Evolutionary conservation across 2,329 filamentous ascomycete species (phyloP).

Genomic region (Diplodia sapinea): DNA sequence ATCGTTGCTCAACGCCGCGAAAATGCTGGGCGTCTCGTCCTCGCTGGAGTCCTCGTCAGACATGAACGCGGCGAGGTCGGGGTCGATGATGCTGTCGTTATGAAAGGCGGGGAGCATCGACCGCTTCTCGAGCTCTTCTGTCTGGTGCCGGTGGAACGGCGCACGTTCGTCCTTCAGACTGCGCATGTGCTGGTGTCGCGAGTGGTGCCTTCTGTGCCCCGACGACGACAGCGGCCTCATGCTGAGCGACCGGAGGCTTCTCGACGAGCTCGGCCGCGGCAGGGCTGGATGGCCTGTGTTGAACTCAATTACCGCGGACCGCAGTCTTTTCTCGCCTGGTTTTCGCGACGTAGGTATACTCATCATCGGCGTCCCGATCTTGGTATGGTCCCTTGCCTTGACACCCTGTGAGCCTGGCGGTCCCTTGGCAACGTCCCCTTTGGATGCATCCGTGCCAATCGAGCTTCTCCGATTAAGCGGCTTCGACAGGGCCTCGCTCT

Average conservation of each 20-base stretch:
- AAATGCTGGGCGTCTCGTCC: conserved; percentile 88
- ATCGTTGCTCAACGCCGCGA: conserved; percentile 72
- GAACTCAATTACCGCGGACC: conserved; percentile 88
- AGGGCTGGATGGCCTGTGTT: conserved; percentile 73
- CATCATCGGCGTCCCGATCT: conserved; percentile 64
- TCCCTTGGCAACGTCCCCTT: conserved; percentile 16
- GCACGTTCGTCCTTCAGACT: conserved; percentile 85
- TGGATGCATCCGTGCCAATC: conserved; percentile 37
- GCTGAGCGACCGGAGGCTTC: conserved; percentile 78
- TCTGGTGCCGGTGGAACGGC: conserved; percentile 79
- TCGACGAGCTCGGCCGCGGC: conserved; percentile 89
- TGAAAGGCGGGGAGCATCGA: conserved; percentile 87
- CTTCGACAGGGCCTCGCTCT: conserved; percentile 37
- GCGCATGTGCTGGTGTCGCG: conserved; percentile 81
- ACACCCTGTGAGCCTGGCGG: neutral
- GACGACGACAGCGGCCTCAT: conserved; percentile 77
- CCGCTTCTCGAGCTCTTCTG: conserved; percentile 69
- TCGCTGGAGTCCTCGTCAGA: conserved; percentile 93
- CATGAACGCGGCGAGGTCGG: conserved; percentile 91
- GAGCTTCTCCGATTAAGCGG: conserved; percentile 26
- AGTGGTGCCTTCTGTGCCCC: conserved; percentile 82
- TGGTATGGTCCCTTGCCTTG: conserved; percentile 46
- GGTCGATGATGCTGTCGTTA: conserved; percentile 97
- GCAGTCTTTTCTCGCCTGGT: conserved; percentile 75
- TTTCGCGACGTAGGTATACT: conserved; percentile 69